phyloP scores from a whole-genome alignment of 2,329 filamentous ascomycete genomes.

The Sclerotinia trifoliorum region DNA sequence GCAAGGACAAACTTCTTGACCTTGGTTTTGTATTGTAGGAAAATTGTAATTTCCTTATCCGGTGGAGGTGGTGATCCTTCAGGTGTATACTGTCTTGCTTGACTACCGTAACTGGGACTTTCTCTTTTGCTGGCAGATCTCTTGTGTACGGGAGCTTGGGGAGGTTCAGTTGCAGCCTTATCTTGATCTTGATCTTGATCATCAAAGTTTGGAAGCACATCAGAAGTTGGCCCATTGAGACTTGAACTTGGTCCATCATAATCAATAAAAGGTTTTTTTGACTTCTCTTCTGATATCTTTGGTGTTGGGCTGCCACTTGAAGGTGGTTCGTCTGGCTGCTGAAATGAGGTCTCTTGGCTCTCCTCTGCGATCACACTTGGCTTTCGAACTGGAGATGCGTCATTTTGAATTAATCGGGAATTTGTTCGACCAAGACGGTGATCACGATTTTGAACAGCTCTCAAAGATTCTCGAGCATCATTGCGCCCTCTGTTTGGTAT shows the following conservation, averaged over 20 bases:
- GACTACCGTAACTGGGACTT: constrained; percentile 32
- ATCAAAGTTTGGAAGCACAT: constrained; percentile 45
- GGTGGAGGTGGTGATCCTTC: constrained; percentile 65
- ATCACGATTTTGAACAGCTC: constrained; percentile 62
- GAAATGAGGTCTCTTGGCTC: constrained; percentile 35
- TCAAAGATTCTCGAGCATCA: constrained; percentile 82
- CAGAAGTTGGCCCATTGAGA: constrained; percentile 56
- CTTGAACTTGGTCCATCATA: constrained; percentile 52
- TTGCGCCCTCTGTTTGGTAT: constrained; percentile 77
- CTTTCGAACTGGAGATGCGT: constrained; percentile 61
- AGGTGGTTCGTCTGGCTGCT: constrained; percentile 41
- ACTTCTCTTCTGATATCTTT: constrained; percentile 65
- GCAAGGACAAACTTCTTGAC: constrained; percentile 93
- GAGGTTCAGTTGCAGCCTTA: constrained; percentile 21
- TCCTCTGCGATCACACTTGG: constrained; percentile 63
- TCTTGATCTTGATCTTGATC: constrained; percentile 23
- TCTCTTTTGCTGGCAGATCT: constrained; percentile 20
- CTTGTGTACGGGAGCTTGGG: constrained; percentile 29
- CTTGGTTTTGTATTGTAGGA: constrained; percentile 93
- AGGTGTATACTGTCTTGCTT: constrained; percentile 54
- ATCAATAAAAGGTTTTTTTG: constrained; percentile 30
- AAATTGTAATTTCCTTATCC: constrained; percentile 87
- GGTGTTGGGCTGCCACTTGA: constrained; percentile 37
- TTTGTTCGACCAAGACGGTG: constrained; percentile 48
- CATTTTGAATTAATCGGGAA: constrained; percentile 47